Evolutionary conservation across 2,329 filamentous ascomycete species (phyloP).

Genomic region (Penicillium sp.): DNA sequence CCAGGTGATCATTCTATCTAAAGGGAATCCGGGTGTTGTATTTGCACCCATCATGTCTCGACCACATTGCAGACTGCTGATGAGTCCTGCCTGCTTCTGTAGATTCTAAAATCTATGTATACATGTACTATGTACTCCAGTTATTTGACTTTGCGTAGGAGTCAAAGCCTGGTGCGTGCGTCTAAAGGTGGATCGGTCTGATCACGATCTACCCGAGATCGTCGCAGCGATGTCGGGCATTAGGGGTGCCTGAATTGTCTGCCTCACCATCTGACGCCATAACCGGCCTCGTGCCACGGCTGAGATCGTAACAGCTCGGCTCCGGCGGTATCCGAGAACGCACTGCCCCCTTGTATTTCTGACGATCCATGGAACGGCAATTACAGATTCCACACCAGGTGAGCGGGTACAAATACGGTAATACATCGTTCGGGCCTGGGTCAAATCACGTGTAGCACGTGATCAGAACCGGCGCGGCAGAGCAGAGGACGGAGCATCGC

Average conservation of each 20-base stretch:
- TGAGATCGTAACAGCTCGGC: not conserved
- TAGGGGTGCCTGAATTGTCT: slow-evolving; percentile 1
- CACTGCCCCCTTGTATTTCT: slow-evolving; percentile 6
- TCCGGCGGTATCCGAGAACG: slow-evolving; percentile 20
- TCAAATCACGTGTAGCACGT: slow-evolving; percentile 1
- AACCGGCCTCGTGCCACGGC: too few relatives aligned
- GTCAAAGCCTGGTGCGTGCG: too few relatives aligned
- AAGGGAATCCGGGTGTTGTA: too few relatives aligned
- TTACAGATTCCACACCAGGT: not conserved
- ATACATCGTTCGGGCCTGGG: not conserved
- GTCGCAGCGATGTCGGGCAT: too few relatives aligned
- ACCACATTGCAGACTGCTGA: too few relatives aligned
- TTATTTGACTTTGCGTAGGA: too few relatives aligned
- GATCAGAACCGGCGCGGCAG: not conserved
- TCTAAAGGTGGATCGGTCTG: not conserved
- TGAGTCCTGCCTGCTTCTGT: too few relatives aligned
- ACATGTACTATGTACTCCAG: not conserved
- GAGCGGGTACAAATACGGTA: not conserved
- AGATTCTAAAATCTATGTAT: not conserved
- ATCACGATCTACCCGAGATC: not conserved
- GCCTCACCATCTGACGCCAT: slow-evolving; percentile 7
- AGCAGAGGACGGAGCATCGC: not conserved
- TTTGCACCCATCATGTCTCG: too few relatives aligned
- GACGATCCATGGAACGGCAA: not conserved
- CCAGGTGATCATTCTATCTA: too few relatives aligned